A percentile compares a stretch with the other conserved stretches of the same genome.
Evolutionary conservation across 805 yeast species (phyloP).

Genomic region (Ogataea glucozyma): DNA sequence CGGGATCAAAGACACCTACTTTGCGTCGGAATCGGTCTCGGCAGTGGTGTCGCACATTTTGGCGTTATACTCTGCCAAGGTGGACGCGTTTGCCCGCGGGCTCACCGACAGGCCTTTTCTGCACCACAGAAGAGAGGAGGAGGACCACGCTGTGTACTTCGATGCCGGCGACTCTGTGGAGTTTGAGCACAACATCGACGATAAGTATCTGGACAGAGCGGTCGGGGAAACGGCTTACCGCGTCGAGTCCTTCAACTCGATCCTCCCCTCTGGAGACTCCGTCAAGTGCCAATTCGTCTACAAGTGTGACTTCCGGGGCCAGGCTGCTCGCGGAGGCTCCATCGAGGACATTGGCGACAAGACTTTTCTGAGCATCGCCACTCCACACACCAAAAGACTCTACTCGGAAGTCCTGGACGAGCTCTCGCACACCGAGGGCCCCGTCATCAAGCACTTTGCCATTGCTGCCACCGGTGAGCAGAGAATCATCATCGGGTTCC

Average conservation of each 20-base stretch:
- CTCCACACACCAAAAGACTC: constrained; percentile 73
- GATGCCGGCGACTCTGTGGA: constrained; percentile 56
- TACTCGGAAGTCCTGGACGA: constrained; percentile 72
- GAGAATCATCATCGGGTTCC: constrained; percentile 85
- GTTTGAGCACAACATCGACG: constrained; percentile 80
- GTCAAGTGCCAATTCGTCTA: constrained; percentile 77
- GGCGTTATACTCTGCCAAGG: constrained; percentile 88
- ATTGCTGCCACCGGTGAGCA: constrained; percentile 79
- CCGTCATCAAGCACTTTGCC: constrained; percentile 85
- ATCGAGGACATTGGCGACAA: constrained; percentile 73
- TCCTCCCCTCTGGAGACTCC: constrained; percentile 48
- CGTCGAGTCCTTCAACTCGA: constrained; percentile 77
- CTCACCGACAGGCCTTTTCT: constrained; percentile 56
- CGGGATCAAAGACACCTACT: constrained; percentile 91
- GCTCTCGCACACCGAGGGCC: constrained; percentile 79
- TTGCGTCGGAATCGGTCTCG: constrained; percentile 79
- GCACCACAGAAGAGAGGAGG: constrained; percentile 75
- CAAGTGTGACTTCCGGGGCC: constrained; percentile 55
- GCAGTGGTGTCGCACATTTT: constrained; percentile 83
- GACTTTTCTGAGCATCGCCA: constrained; percentile 74
- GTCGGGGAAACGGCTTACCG: constrained; percentile 50
- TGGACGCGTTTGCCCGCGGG: constrained; percentile 78
- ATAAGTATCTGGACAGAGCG: constrained; percentile 65
- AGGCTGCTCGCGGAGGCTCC: constrained; percentile 40
- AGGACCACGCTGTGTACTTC: constrained; percentile 88